Evolutionary conservation across 2,329 filamentous ascomycete species (phyloP), one percentile per base, ranked within the genome.

Genomic region (Acarospora socialis): DNA sequence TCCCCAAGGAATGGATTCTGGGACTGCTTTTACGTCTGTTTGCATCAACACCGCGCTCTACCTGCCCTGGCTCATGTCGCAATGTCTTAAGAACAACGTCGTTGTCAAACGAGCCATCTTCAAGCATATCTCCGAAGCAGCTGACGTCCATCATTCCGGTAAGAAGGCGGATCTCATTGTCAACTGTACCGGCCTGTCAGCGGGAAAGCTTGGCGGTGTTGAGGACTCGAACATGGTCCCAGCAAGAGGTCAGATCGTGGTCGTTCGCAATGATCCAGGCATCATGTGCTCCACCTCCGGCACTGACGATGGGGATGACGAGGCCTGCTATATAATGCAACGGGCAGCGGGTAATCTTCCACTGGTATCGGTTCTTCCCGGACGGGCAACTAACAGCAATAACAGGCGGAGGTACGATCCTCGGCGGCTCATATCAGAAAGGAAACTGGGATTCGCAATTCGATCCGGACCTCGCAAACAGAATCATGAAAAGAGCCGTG

Each of bases 21-120:
- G 74, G 15, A 80, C 72, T 30, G 63, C 68, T 34, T 93, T 90
- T 54, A 82, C 72, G 5, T 87, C 81, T 1, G 76, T 93, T 23
- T 94, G 86, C 57, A 87, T 94, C 53, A 94, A 95, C 58, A 81
- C 81, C 0, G 73, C 80, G 24, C 58, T 94, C 36, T 95, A 94
- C 56, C 71, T 94, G 2, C 73, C 81, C 3, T 94, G 81, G 73
- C 73, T 95, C 0, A 62, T 81, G 0, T 79, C 81, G 1, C 77
- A 90, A 57, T 92, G 82, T 52, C 65, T 80, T 17, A 73, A 72
- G 44, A 70, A 73, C 35, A 81, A 82, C 17, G 78, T 81, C 5
- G 61, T 72, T 1, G 60, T 87, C 46, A 68, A 70, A 45, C 70
- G 81, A 13, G 71, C 59, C 3, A 52, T 67, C 1, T 55, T 86